phyloP scores from a whole-genome alignment of 495 filamentous ascomycete genomes.

The Cercophora newfieldiana region DNA sequence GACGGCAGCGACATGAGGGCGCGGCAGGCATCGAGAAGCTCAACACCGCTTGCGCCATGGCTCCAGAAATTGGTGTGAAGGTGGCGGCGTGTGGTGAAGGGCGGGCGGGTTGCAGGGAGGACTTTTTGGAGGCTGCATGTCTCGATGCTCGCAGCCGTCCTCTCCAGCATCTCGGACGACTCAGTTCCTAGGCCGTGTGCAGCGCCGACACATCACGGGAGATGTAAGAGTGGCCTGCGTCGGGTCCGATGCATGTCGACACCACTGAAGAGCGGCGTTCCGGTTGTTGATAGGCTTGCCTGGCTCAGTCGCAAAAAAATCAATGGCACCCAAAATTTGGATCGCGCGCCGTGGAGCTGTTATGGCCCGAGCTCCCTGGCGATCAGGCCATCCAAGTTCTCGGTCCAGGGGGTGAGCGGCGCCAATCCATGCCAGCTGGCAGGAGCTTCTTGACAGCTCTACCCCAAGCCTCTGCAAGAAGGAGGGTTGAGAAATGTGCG shows the following conservation, averaged over 20 bases:
- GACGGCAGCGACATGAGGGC: constrained; percentile 35
- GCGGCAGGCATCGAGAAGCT: constrained; percentile 53
- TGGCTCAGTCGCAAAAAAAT: too few species aligned
- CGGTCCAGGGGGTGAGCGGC: background rate
- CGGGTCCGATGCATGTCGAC: background rate
- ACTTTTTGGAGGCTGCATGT: constrained; percentile 66
- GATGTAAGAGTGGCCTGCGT: background rate
- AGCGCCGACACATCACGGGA: constrained; percentile 4
- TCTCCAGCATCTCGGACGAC: constrained; percentile 72
- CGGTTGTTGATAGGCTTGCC: background rate
- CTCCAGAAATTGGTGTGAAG: constrained; percentile 69
- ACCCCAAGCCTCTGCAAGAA: background rate
- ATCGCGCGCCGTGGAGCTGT: constrained; percentile 6
- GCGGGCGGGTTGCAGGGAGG: constrained; percentile 52
- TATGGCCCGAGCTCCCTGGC: constrained; percentile 6
- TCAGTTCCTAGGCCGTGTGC: background rate
- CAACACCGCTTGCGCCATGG: constrained; percentile 59
- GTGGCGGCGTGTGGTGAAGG: constrained; percentile 57
- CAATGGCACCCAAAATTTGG: too few species aligned
- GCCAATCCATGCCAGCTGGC: background rate
- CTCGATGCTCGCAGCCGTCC: constrained; percentile 74
- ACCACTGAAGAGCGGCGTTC: background rate
- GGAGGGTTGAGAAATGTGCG: constrained; percentile 2
- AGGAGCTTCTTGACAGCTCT: background rate
- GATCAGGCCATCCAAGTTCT: constrained; percentile 4